Base-by-base conservation (phyloP, 345 rosid genomes). In the Limnanthes douglasii region DNA sequence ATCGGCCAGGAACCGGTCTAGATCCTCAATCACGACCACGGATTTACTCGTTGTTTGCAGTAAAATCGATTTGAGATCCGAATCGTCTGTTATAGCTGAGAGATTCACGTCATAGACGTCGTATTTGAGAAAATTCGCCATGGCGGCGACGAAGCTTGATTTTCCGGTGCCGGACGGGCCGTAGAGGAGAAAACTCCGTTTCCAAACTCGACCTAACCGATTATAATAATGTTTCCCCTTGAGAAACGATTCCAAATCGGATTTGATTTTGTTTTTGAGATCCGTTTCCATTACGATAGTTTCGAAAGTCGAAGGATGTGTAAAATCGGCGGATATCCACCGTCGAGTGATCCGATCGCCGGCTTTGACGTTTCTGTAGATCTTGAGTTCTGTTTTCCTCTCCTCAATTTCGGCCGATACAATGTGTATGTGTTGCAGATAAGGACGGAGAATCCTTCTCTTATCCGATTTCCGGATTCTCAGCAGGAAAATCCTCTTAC, bases 91-190 rank as follows among this genome's bases (percentile, higher is more conserved):
- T 2, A 73, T 73, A 39, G 58, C 70, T 0, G 76, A 64, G 37
- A 77, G 77, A 53, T 81, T 84, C 15, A 81, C 20, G 15, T 77
- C 88, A 60, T 81, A 81, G 12, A 81, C 69, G 39, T 77, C 69
- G 53, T 77, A 81, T 12, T 48, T 18, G 15, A 81, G 43, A 38
- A 66, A 69, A 64, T 71, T 77, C 1, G 94, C 94, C 75, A 77
- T 66, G 1, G 94, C 81, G 0, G 94, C 80, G 0, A 66, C 73
- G 44, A 76, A 81, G 30, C 78, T 73, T 1, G 94, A 81, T 49
- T 81, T 81, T 1, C 94, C 94, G 1, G 94, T 81, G 10, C 94
- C 94, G 13, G 94, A 73, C 5, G 75, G 72, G 5, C 94, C 94
- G 60, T 70, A 81, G 0, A 81, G 24, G 1, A 81, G 65, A 31